Evolutionary conservation across 768 basidiomycete genomes (phyloP).

Genomic region (Lentinula sp.): DNA sequence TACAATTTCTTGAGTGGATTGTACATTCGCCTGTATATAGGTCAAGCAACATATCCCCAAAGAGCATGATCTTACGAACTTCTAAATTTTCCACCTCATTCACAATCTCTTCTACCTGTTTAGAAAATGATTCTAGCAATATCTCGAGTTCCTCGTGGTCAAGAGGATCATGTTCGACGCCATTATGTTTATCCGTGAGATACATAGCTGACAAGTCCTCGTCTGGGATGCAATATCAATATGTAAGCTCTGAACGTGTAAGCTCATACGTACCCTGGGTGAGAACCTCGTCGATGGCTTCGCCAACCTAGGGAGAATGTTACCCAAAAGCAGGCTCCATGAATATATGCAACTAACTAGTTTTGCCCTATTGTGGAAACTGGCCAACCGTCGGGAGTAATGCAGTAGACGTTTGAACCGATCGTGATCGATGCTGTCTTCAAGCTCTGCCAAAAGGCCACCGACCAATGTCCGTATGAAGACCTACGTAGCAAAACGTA

Average conservation of each 20-base stretch:
- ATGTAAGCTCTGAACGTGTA: too few relatives aligned
- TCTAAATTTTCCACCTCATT: constrained; percentile 87
- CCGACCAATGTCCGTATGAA: constrained; percentile 90
- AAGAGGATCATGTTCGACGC: constrained; percentile 47
- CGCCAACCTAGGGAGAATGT: constrained; percentile 56
- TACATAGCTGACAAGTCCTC: constrained; percentile 96
- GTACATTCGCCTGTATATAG: constrained; percentile 69
- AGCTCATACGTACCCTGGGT: constrained; percentile 58
- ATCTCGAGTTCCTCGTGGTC: constrained; percentile 95
- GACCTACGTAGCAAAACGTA: background rate
- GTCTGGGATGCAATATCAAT: constrained; percentile 39
- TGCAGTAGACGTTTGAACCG: constrained; percentile 89
- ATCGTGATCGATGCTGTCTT: constrained; percentile 93
- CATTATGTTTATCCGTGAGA: constrained; percentile 77
- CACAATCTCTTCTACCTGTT: constrained; percentile 95
- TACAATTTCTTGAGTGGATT: constrained; percentile 97
- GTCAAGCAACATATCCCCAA: constrained; percentile 2
- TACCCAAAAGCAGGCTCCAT: background rate
- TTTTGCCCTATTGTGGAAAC: constrained; percentile 88
- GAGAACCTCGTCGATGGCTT: constrained; percentile 87
- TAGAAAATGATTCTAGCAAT: constrained; percentile 89
- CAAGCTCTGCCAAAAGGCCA: constrained; percentile 85
- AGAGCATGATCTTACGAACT: constrained; percentile 28
- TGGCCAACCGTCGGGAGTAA: constrained; percentile 82
- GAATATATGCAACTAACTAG: constrained; percentile 39